Base-by-base conservation (phyloP, 2,329 filamentous ascomycete genomes). In the Escovopsis sp. region DNA sequence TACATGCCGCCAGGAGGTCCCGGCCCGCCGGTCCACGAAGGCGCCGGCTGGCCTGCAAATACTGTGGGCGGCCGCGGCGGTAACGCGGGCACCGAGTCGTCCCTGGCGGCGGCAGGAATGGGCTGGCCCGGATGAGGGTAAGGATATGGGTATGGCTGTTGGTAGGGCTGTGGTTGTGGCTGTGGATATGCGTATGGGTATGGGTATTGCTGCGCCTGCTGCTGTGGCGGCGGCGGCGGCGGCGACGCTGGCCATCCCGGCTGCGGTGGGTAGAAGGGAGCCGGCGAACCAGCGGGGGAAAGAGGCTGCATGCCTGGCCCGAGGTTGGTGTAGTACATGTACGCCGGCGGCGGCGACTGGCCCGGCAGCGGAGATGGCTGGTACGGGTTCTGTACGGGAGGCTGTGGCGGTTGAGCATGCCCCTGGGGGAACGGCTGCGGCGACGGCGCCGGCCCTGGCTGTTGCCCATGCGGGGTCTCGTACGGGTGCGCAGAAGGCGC, bases 21-120 rank as follows among this genome's bases (percentile, higher is more conserved):
- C 23, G 41, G 35, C 26, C 44, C 31, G 18, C 44, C 40, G 43
- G 40, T 49, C 17, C 37, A 52, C 39, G 35, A 43, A 42, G 27
- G 28, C 21, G 25, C 39, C 37, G 42, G 36, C 27, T 39, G 33
- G 11, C 35, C 34, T n/a, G 44, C 43, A 13, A 44, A 45, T 12
- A 41, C 35, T 18, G 46, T 47, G 16, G 41, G 37, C 29, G 49
- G 51, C 11, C 52, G 39, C 15, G 50, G 50, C 18, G 52, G 52
- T 9, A 53, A 42, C 17, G 51, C 47, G 9, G 45, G 43, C 8
- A 44, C 39, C 13, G 12, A 25, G 8, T 25, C 28, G 35, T 32
- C 9, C 5, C 31, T 32, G 2, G 30, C 17, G 11, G 37, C 6
- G 3, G 38, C 38, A 21, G 39, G 42, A 3, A 35, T 38, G n/a